Base-by-base conservation (phyloP, 2,329 filamentous ascomycete genomes). In the Ascochyta rabiei region DNA sequence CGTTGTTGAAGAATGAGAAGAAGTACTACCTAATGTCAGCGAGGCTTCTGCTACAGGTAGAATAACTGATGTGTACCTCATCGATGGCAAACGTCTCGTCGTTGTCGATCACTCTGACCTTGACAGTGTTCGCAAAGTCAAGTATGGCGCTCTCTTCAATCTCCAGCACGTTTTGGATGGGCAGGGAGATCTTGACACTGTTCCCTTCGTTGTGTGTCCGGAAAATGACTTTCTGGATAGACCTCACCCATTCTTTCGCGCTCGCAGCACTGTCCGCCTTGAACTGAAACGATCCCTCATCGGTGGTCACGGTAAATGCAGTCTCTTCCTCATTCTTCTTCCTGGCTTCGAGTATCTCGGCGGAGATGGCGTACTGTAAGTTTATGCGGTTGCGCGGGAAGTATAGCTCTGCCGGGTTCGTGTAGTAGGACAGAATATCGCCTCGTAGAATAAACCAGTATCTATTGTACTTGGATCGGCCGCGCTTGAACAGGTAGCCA, bases 221-320 rank as follows among this genome's bases (percentile, higher is more conserved):
- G 71, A 98, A 98, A 53, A 98, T 97, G 64, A 96, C 93, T 56
- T 95, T 90, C 70, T 97, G 93, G 23, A 99, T 80, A 48, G 90
- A 87, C 75, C 95, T 95, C 40, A 97, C 93, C 95, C 95, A 99
- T 79, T 98, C 95, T 73, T 91, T 95, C 10, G 95, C 95, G 70
- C 90, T 96, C 4, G 87, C 83, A 1, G 85, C 82, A 70, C 91
- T 97, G 72, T 99, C 95, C 33, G 93, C 95, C 68, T 86, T 87
- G 79, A 98, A 96, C 67, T 91, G 84, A 75, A 95, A 96, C 1
- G 86, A 92, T 49, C 91, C 84, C 59, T 93, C 86, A 69, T 93
- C 86, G 0, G 92, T 97, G 7, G 87, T 88, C 38, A 98, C 86
- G 6, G 87, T 85, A 69, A 98, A 97, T 61, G 89, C 85, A 16